A percentile compares a stretch with the other conserved stretches of the same genome.
These are phyloP conservation scores for Populus simonii DNA, from an alignment of 345 rosid species.

Conservation along the genomic window DNA sequence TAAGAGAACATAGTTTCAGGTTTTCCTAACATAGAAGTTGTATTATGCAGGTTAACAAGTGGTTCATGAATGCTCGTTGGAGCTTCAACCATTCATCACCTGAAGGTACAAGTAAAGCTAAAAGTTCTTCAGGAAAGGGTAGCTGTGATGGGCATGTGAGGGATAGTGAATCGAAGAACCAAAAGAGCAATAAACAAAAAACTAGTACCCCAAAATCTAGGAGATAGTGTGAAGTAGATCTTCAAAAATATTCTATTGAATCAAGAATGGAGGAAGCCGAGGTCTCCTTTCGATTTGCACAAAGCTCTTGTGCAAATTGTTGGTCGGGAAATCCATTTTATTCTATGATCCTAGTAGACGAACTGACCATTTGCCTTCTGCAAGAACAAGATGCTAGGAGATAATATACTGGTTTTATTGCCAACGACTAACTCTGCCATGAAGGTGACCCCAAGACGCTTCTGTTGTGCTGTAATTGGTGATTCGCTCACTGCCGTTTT, in stretches of 20 bases:
- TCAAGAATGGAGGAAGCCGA: constrained; percentile 1
- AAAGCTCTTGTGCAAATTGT: constrained; percentile 17
- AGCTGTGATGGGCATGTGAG: constrained; percentile 12
- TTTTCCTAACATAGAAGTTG: background rate
- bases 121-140: constrained; percentile 23
- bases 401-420: background rate
- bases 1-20: background rate
- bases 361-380: constrained; percentile 8
- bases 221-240: constrained; percentile 9
- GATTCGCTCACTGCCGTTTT: background rate
- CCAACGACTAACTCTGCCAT: background rate
- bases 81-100: constrained; percentile 43
- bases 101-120: constrained; percentile 15
- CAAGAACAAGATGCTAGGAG: background rate
- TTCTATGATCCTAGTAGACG: background rate
- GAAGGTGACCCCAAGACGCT: background rate
- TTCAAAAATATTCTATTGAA: background rate
- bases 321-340: constrained; percentile 1
- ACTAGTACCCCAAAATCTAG: background rate
- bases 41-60: constrained; percentile 59
- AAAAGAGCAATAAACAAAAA: background rate
- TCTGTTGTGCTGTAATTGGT: constrained; percentile 1
- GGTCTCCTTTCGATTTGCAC: background rate
- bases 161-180: background rate
- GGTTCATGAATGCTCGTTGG: constrained; percentile 88